A percentile compares a stretch with the other conserved stretches of the same genome.
Evolutionary conservation across 139 green algal genomes (phyloP).

Genomic region (Desmodesmus armatus): DNA sequence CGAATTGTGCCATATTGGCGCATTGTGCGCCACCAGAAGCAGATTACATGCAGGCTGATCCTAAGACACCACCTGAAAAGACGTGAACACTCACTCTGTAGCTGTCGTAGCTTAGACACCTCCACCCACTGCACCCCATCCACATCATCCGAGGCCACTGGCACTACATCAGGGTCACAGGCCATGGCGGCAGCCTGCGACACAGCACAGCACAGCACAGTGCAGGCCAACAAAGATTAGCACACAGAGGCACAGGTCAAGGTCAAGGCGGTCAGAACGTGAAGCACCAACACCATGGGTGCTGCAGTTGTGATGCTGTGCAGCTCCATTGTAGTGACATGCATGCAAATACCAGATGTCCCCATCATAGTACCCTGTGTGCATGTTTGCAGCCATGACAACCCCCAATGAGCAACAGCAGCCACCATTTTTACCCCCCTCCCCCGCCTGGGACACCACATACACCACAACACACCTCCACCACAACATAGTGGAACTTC

Average conservation of each 20-base stretch:
- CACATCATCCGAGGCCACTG: constrained; percentile 22
- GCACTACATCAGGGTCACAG: not conserved
- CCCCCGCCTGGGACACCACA: not conserved
- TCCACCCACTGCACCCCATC: constrained; percentile 25
- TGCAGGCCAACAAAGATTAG: too few relatives aligned
- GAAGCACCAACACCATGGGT: too few relatives aligned
- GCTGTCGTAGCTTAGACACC: not conserved
- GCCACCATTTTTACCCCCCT: not conserved
- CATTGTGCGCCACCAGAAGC: too few relatives aligned
- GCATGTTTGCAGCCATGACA: not conserved
- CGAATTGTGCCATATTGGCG: too few relatives aligned
- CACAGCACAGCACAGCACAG: too few relatives aligned
- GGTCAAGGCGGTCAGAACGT: not conserved
- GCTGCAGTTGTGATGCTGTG: too few relatives aligned
- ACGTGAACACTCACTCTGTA: constrained; percentile 4
- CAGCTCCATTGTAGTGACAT: too few relatives aligned
- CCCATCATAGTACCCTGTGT: not conserved
- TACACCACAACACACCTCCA: constrained; percentile 52
- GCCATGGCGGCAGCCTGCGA: constrained; percentile 36
- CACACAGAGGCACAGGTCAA: not conserved
- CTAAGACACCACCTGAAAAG: not conserved
- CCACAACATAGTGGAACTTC: constrained; percentile 61
- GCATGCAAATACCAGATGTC: too few relatives aligned
- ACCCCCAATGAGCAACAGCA: not conserved
- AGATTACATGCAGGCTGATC: not conserved